Evolutionary conservation across 1,284 basidiomycete species (phyloP).

Genomic region (Puccinia novopanici): DNA sequence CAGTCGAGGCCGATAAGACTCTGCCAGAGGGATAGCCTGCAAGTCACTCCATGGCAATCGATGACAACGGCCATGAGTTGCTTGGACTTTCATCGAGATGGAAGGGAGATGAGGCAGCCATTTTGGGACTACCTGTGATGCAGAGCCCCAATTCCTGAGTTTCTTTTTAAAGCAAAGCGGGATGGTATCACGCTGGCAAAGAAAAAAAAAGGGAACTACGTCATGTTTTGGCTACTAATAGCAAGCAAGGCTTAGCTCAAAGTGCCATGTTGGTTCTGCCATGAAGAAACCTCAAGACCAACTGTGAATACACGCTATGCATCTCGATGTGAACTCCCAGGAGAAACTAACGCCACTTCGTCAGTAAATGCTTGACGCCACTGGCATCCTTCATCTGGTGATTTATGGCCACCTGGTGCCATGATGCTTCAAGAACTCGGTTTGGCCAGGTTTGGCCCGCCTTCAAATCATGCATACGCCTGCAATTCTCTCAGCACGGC

Average conservation of each 20-base stretch:
- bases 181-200: neutral
- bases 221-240: neutral
- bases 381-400: neutral
- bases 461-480: no score
- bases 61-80: neutral
- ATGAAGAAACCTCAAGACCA: neutral
- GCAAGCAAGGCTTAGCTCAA: conserved; percentile 20
- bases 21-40: neutral
- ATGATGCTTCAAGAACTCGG: neutral
- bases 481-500: no score
- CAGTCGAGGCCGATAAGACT: neutral
- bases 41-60: neutral
- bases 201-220: neutral
- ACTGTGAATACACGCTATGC: neutral
- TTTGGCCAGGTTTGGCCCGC: no score
- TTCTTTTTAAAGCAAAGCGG: neutral
- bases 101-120: neutral
- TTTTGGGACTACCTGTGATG: neutral
- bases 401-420: neutral
- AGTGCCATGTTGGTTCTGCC: neutral
- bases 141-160: neutral
- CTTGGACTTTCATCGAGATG: neutral
- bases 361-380: neutral
- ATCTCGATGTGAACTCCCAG: neutral
- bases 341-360: neutral